Base-by-base conservation (phyloP, 2,329 filamentous ascomycete genomes). In the Nothopassalora personata region DNA sequence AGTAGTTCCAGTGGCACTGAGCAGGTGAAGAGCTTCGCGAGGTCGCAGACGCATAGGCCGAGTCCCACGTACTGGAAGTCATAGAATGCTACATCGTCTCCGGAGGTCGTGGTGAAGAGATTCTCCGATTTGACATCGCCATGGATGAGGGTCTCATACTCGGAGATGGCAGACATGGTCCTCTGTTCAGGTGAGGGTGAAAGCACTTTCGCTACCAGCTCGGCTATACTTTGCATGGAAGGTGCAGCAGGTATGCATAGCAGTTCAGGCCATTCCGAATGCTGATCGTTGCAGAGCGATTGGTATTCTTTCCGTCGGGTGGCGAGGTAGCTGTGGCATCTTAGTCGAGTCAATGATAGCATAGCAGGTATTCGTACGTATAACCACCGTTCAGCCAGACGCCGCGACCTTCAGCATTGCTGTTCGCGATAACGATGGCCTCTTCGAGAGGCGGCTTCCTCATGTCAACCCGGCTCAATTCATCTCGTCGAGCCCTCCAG, bases 51-150 rank as follows among this genome's bases (percentile, higher is more conserved):
- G 0, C 86, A 86, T 0, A 88, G 69, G 0, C 86, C 86, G 0
- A 87, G 71, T 0, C 86, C 86, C 0, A 82, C 80, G 64, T 89
- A 89, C 64, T 89, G 86, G 57, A 89, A 89, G 68, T 89, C 86
- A 66, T 85, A 88, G 62, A 89, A 86, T 0, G 83, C 85, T 1
- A 85, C 83, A 3, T 74, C 60, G 1, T 80, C 71, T 0, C 82
- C 83, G 0, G 69, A 63, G 0, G 67, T 58, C 0, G 75, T 83
- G 0, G 82, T 83, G 66, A 87, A 87, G 6, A 88, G 76, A 59
- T 89, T 89, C 64, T 88, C 85, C 0, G 83, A 86, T 70, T 89
- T 89, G 54, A 88, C 85, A 58, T 89, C 86, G 7, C 86, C 86
- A 65, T 89, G 86, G 7, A 89, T 82, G 15, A 83, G 77, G 0